Percentiles rank a stretch among this genome's conserved stretches.
Conservation (phyloP, 768 basidiomycete genomes). For the Chalciporus sphaerocephalus region DNA sequence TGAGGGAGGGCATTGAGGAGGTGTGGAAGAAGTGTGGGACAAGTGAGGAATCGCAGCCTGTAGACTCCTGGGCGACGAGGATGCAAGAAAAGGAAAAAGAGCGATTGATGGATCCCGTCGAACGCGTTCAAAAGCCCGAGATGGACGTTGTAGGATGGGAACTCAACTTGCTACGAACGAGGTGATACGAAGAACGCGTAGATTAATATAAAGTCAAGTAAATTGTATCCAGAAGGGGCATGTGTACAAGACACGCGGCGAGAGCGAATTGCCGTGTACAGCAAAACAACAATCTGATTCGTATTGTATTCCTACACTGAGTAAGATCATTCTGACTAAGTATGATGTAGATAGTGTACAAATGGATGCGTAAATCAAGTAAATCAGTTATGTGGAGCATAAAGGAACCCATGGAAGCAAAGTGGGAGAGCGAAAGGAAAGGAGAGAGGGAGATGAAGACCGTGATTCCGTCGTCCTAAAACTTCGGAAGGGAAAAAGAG, state of each 20-base stretch:
- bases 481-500: background rate
- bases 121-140: constrained; percentile 51
- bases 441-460: background rate
- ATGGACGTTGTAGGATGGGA: constrained; percentile 18
- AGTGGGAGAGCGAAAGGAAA: background rate
- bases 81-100: constrained; percentile 53
- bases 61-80: constrained; percentile 47
- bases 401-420: background rate
- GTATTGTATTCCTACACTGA: constrained; percentile 1
- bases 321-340: background rate
- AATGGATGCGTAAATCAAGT: constrained; percentile 3
- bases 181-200: background rate
- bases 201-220: background rate
- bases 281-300: background rate
- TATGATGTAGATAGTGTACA: constrained; percentile 3
- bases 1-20: constrained; percentile 54
- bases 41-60: constrained; percentile 24
- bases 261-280: no score
- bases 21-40: constrained; percentile 52
- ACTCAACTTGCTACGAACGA: constrained; percentile 20
- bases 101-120: constrained; percentile 45
- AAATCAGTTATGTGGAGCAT: background rate
- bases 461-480: background rate
- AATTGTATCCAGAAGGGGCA: no score
- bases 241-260: no score